Evolutionary conservation across 495 filamentous ascomycete genomes (phyloP).

Genomic region (Aspergillus biplanus): DNA sequence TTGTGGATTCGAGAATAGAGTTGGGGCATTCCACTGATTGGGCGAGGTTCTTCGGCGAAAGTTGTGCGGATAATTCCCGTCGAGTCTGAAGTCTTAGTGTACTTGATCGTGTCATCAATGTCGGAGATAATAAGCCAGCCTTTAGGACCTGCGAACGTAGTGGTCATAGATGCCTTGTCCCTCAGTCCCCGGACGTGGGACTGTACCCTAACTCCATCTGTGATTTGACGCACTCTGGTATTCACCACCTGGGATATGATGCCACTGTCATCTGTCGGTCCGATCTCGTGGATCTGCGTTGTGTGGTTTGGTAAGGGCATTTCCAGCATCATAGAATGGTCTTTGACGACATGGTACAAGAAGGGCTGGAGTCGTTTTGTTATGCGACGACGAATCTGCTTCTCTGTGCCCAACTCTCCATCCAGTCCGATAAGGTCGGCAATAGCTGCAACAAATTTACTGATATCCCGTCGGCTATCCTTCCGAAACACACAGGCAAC

Average conservation of each 20-base stretch:
- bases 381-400: constrained; percentile 65
- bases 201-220: constrained; percentile 37
- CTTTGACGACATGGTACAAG: constrained; percentile 72
- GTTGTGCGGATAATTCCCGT: constrained; percentile 81
- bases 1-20: constrained; percentile 69
- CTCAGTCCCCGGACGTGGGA: constrained; percentile 44
- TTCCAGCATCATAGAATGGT: constrained; percentile 62
- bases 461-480: constrained; percentile 64
- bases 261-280: constrained; percentile 70
- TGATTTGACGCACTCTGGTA: constrained; percentile 35
- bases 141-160: constrained; percentile 71
- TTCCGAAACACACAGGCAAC: constrained; percentile 78
- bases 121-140: constrained; percentile 92
- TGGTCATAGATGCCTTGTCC: constrained; percentile 59
- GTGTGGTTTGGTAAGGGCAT: constrained; percentile 48
- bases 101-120: constrained; percentile 95
- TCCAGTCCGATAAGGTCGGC: constrained; percentile 72
- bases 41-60: constrained; percentile 72
- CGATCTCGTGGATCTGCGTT: constrained; percentile 56
- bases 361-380: constrained; percentile 74
- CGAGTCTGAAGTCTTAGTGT: constrained; percentile 77
- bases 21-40: constrained; percentile 81
- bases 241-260: constrained; percentile 64
- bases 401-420: constrained; percentile 56
- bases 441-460: constrained; percentile 69